Evolutionary conservation across 371 early-diverging fungal species (phyloP), one percentile per base, ranked within the genome.

Genomic region (Capillidium rhysosporum): DNA sequence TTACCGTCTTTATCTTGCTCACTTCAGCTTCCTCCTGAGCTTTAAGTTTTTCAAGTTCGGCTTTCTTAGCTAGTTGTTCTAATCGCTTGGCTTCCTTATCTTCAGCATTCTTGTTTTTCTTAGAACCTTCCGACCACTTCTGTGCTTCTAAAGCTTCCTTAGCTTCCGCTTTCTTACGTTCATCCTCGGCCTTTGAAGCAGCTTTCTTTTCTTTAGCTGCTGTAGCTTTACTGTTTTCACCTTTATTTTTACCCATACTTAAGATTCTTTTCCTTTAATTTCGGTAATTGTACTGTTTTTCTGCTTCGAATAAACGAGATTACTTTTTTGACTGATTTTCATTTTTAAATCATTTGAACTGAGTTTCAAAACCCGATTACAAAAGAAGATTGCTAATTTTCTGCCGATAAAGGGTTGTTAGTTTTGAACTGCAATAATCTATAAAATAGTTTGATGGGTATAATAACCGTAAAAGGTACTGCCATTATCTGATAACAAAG

Each of bases 191-290:
- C 60, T 78, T 67, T n/a, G 61, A 65, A 9, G 71, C 73, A 14
- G 80, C 78, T 66, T 85, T 87, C 53, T 72, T 73, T 49, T 77
- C 82, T 41, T 80, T 82, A 10, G 78, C 82, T 25, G 76, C 75
- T 51, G 76, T 71, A 14, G 67, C 77, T 57, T 41, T 62, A n/a
- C 54, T 56, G 31, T 62, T 62, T 44, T 59, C 58, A 39, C 57
- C 58, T 30, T 52, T 61, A 43, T 56, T 56, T 54, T 54, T 58
- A 21, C 44, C 56, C 46, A 57, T 53, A n/a, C n/a, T n/a, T n/a
- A n/a, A n/a, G n/a, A n/a, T n/a, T n/a, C n/a, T n/a, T n/a, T n/a
- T n/a, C n/a, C n/a, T n/a, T n/a, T n/a, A n/a, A n/a, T n/a, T n/a
- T n/a, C n/a, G n/a, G n/a, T n/a, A n/a, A n/a, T n/a, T n/a, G n/a